Percentiles rank a stretch among this genome's conserved stretches.
phyloP scores from a whole-genome alignment of 805 yeast species.

The Kodamaea neixiangensis region DNA sequence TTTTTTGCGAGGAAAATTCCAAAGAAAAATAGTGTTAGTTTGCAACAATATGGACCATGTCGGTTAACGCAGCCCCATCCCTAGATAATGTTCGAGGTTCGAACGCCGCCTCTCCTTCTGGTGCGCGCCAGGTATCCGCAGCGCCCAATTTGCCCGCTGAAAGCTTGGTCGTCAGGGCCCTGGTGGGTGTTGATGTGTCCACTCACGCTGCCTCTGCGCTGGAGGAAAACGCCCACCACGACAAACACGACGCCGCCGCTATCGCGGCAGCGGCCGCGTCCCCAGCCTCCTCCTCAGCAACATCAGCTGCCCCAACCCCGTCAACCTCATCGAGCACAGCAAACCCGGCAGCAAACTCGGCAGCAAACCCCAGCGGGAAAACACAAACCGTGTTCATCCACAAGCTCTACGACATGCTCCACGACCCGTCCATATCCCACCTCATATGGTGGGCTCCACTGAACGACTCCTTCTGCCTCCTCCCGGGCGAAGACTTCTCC shows the following conservation, averaged over 20 bases:
- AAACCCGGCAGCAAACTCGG: slow-evolving; percentile 6
- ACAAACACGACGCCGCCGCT: neutral
- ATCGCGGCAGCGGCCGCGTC: neutral
- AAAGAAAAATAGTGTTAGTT: neutral
- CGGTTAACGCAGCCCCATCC: slow-evolving; percentile 6
- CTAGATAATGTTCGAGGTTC: slow-evolving; percentile 1
- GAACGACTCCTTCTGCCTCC: slow-evolving; percentile 72
- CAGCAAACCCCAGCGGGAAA: slow-evolving; percentile 22
- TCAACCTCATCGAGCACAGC: neutral
- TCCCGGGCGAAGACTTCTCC: slow-evolving; percentile 85
- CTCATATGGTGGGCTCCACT: slow-evolving; percentile 83
- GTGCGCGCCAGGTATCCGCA: neutral
- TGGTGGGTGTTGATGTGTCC: neutral
- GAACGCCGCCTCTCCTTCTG: neutral
- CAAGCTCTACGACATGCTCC: slow-evolving; percentile 87
- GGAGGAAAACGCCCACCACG: neutral
- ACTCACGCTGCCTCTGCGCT: neutral
- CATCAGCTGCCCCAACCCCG: neutral
- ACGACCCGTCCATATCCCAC: slow-evolving; percentile 68
- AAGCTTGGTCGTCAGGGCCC: neutral
- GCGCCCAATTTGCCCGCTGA: neutral
- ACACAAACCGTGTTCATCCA: slow-evolving; percentile 68
- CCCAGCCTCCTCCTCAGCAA: neutral
- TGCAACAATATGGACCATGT: slow-evolving; percentile 6
- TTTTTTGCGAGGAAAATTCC: neutral